Evolutionary conservation across 2,329 filamentous ascomycete species (phyloP).

Genomic region (Alternaria postmessia): DNA sequence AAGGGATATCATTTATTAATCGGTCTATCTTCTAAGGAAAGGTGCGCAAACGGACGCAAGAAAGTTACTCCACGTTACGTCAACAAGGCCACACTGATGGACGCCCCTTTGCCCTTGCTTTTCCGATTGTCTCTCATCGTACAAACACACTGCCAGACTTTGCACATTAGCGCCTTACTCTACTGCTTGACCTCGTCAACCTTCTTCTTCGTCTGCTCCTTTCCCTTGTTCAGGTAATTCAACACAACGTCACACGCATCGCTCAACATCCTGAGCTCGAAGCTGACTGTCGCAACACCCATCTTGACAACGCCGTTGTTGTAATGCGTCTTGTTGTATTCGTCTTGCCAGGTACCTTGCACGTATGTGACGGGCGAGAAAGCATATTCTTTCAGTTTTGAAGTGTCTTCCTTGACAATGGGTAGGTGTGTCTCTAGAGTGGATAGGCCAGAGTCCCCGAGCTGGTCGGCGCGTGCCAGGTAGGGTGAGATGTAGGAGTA

Average conservation of each 20-base stretch:
- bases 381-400: constrained; percentile 50
- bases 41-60: not conserved
- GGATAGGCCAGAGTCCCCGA: constrained; percentile 49
- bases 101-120: constrained; percentile 9
- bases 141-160: not conserved
- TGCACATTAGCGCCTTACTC: not conserved
- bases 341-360: constrained; percentile 48
- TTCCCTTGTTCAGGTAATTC: constrained; percentile 45
- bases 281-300: constrained; percentile 49
- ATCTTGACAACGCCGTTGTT: constrained; percentile 47
- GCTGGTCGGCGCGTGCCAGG: constrained; percentile 76
- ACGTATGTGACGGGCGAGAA: constrained; percentile 49
- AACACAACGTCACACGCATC: constrained; percentile 44
- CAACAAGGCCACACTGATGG: not conserved
- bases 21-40: constrained; percentile 11
- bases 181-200: constrained; percentile 48
- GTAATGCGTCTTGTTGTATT: constrained; percentile 51
- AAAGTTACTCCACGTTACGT: constrained; percentile 3
- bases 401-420: constrained; percentile 60
- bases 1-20: constrained; percentile 18
- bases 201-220: constrained; percentile 46
- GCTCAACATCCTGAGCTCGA: constrained; percentile 50
- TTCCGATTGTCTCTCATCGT: constrained; percentile 5
- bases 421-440: constrained; percentile 50
- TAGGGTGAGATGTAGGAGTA: constrained; percentile 87